Conservation (phyloP, 176 grass and related monocot genomes). For the Cymbopogon citratus region DNA sequence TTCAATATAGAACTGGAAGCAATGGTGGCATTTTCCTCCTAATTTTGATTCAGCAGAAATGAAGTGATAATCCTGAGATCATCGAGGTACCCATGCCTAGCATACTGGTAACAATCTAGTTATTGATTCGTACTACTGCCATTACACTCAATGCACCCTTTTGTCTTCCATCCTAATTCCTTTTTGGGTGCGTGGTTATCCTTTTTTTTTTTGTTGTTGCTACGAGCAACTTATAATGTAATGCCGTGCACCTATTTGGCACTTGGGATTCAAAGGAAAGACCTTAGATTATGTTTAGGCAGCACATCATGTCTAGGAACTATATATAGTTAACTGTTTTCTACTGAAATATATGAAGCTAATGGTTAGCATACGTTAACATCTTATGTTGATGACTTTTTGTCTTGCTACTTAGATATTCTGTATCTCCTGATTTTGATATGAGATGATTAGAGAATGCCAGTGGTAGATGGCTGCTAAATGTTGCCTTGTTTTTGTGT, state of each 20-base stretch:
- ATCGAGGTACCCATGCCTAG: conserved; percentile 20
- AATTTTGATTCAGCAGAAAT: conserved; percentile 38
- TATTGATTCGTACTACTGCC: not conserved
- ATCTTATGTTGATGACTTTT: not conserved
- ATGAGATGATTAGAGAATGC: not conserved
- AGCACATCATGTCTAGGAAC: not conserved
- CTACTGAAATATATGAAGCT: not conserved
- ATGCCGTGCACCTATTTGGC: not conserved
- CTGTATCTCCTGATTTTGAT: not conserved
- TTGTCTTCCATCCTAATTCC: not conserved
- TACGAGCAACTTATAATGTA: not conserved
- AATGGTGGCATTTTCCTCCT: conserved; percentile 21
- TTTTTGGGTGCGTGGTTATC: conserved; percentile 6
- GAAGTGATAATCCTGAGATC: conserved; percentile 36
- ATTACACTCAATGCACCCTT: conserved; percentile 23
- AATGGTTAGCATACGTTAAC: conserved; percentile 1
- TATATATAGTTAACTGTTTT: not conserved
- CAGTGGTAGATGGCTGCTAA: no score
- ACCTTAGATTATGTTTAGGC: conserved; percentile 1
- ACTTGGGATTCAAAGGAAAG: not conserved
- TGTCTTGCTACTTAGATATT: conserved; percentile 9
- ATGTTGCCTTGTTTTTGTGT: not conserved
- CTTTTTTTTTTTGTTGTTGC: no score
- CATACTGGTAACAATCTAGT: conserved; percentile 36
- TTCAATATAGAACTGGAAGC: conserved; percentile 50